Evolutionary conservation across 176 grass and related monocot species (phyloP).

Genomic region (Oryza punctata): DNA sequence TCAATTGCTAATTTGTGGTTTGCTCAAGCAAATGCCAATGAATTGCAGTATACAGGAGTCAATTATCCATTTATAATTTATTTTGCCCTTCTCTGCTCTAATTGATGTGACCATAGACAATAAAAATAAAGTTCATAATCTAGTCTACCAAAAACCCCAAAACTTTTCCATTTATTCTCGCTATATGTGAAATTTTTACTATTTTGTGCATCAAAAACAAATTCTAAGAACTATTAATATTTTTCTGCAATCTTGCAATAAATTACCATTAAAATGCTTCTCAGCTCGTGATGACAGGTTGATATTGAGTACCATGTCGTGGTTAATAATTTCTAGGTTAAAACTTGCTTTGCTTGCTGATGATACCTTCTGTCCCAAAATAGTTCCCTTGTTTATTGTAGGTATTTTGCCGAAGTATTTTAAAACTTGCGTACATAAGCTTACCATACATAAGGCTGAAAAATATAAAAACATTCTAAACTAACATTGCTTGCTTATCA

Average conservation of each 20-base stretch:
- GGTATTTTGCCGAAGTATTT: too few species aligned
- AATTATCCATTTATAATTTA: neutral
- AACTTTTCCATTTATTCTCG: neutral
- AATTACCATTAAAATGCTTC: conserved; percentile 12
- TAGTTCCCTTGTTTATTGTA: too few species aligned
- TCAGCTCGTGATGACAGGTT: neutral
- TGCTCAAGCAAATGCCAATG: neutral
- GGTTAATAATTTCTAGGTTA: too few species aligned
- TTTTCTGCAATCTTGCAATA: conserved; percentile 31
- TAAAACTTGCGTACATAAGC: too few species aligned
- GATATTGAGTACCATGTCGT: neutral
- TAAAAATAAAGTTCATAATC: neutral
- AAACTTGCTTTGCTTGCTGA: neutral
- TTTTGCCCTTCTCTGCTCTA: neutral
- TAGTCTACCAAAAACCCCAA: neutral
- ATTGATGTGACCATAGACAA: neutral
- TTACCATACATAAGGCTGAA: too few species aligned
- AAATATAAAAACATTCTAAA: too few species aligned
- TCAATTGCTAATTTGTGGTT: neutral
- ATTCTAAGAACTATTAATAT: neutral
- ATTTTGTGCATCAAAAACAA: conserved; percentile 26
- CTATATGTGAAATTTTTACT: conserved; percentile 16
- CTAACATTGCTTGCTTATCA: too few species aligned
- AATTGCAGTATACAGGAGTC: neutral
- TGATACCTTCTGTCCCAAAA: too few species aligned